phyloP scores from a whole-genome alignment of 768 basidiomycete genomes.

The Mycena leptocephala region DNA sequence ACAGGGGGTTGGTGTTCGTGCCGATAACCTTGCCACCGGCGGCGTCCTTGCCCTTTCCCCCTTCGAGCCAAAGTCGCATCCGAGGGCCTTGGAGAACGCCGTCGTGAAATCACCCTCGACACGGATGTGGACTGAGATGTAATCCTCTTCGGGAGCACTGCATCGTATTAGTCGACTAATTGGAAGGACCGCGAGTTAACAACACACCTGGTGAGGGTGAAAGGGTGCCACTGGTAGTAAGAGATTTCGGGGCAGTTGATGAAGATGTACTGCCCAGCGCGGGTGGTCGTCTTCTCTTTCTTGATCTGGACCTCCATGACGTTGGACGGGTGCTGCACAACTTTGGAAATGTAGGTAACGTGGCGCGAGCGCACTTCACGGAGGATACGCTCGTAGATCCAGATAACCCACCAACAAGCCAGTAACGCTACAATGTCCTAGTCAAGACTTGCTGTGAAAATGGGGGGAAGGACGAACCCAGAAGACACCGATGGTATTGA shows the following conservation, averaged over 20 bases:
- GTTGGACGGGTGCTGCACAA: slow-evolving; percentile 95
- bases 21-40: slow-evolving; percentile 78
- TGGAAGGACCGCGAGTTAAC: neutral
- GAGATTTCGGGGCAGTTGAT: slow-evolving; percentile 91
- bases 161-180: neutral
- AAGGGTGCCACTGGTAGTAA: slow-evolving; percentile 99
- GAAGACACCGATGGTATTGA: slow-evolving; percentile 91
- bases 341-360: slow-evolving; percentile 93
- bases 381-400: slow-evolving; percentile 90
- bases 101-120: slow-evolving; percentile 91
- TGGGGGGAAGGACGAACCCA: slow-evolving; percentile 75
- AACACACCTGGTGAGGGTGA: slow-evolving; percentile 88
- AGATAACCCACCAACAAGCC: slow-evolving; percentile 92
- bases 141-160: slow-evolving; percentile 96
- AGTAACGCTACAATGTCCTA: slow-evolving; percentile 77
- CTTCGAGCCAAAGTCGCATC: slow-evolving; percentile 81
- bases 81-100: slow-evolving; percentile 85
- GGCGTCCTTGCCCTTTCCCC: slow-evolving; percentile 49
- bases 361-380: slow-evolving; percentile 95
- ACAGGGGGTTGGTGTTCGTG: slow-evolving; percentile 76
- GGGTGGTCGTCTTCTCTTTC: slow-evolving; percentile 90
- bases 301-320: slow-evolving; percentile 98
- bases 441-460: slow-evolving; percentile 18
- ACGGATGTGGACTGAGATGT: slow-evolving; percentile 95
- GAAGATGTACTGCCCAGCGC: slow-evolving; percentile 96